Evolutionary conservation across 2,329 filamentous ascomycete species (phyloP), one percentile per base, ranked within the genome.

Genomic region (Pseudogymnoascus sp.): DNA sequence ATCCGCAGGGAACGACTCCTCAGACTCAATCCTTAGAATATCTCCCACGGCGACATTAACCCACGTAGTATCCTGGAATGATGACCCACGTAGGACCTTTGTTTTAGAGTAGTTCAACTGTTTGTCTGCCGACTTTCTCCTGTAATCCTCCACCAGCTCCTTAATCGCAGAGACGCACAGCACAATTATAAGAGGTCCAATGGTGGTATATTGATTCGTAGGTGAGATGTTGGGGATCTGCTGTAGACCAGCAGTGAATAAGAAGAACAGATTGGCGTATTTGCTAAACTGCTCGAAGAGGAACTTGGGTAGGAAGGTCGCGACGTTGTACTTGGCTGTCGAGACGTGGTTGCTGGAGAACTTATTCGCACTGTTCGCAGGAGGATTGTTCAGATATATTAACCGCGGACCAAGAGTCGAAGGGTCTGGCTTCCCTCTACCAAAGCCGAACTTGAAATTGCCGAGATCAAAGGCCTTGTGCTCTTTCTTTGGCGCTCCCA

Each of bases 261-360:
- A 84, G 89, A 99, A 99, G 81, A 99, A 99, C 72, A 99, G 77
- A 77, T 99, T 99, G 80, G 94, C 94, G 76, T 97, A 96, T 80
- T 97, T 99, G 66, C 92, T 97, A 78, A 99, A 99, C 75, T 99
- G 94, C 76, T 99, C 94, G 75, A 93, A 92, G 63, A 99, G 81
- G 77, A 99, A 99, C 76, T 99, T 99, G 60, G 94, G 94, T 16
- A 97, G 74, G 75, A 99, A 99, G 18, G 92, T 96, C 62, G 90
- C 82, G 72, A 91, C 71, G 75, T 97, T 99, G 84, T 99, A 99
- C 77, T 99, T 99, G 67, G 94, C 89, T 5, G 94, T 99, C 44
- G 93, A 97, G 66, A 99, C 89, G 75, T 97, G 92, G 74, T 99
- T 99, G 82, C 96, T 90, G 73, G 92, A 84, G 75, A 94, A 97